phyloP scores from a whole-genome alignment of 495 filamentous ascomycete species.

The Tuber umbilicatum region DNA sequence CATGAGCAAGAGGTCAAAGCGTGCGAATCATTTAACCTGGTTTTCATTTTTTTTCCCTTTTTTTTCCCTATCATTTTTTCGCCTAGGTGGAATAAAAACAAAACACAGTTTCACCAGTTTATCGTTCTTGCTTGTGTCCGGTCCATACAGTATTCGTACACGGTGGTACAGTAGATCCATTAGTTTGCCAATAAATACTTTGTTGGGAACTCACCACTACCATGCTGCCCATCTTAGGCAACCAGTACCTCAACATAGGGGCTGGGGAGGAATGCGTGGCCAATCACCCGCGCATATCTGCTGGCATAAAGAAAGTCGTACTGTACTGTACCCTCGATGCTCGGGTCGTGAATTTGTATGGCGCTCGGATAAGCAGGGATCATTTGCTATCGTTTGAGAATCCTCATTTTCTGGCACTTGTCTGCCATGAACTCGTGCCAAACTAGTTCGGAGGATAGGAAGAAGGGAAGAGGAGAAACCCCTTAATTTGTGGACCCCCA shows the following conservation, averaged over 20 bases:
- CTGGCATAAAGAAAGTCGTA: neutral
- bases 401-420: neutral
- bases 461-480: neutral
- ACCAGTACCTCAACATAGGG: too few relatives aligned
- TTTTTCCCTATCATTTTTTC: neutral
- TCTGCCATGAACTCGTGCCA: neutral
- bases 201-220: neutral
- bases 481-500: conserved; percentile 1
- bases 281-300: neutral
- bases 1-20: neutral
- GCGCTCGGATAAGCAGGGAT: neutral
- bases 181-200: neutral
- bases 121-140: neutral
- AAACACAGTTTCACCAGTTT: neutral
- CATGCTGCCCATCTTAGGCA: neutral
- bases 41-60: neutral
- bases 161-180: neutral
- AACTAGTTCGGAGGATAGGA: neutral
- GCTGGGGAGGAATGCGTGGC: too few relatives aligned
- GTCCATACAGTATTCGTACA: neutral
- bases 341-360: neutral
- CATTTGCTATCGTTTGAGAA: neutral
- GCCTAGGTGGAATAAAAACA: neutral
- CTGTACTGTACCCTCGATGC: neutral
- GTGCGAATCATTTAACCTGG: neutral